These are phyloP conservation scores for Suhomyces wounanorum DNA, from an alignment of 1,139 yeast species.

Conservation along the genomic window DNA sequence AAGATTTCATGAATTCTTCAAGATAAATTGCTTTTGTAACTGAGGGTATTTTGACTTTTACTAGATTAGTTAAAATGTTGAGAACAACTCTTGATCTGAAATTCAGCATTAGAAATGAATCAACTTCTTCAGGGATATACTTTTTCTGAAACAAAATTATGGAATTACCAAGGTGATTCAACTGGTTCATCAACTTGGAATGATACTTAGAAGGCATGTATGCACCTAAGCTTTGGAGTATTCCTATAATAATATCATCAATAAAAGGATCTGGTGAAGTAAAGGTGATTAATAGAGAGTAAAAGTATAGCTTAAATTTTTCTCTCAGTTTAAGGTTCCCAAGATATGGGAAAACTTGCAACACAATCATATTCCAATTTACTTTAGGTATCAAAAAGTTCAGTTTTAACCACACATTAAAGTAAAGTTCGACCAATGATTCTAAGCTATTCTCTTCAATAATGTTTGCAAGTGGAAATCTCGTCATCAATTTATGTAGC, in stretches of 20 bases:
- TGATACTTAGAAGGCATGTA: slow-evolving; percentile 31
- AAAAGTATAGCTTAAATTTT: slow-evolving; percentile 33
- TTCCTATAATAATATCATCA: slow-evolving; percentile 25
- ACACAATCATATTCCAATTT: slow-evolving; percentile 41
- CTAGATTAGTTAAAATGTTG: slow-evolving; percentile 24
- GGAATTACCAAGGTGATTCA: slow-evolving; percentile 22
- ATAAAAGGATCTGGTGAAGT: slow-evolving; percentile 25
- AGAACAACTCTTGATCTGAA: slow-evolving; percentile 25
- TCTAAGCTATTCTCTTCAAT: slow-evolving; percentile 26
- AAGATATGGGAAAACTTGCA: slow-evolving; percentile 43
- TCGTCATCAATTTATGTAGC: slow-evolving; percentile 31
- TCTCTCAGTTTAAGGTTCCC: slow-evolving; percentile 44
- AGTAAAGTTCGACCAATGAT: slow-evolving; percentile 28
- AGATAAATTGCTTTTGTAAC: slow-evolving; percentile 22
- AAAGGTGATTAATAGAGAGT: slow-evolving; percentile 28
- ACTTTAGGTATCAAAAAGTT: slow-evolving; percentile 21
- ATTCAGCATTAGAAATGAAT: slow-evolving; percentile 23
- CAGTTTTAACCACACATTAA: slow-evolving; percentile 34
- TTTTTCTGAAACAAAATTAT: slow-evolving; percentile 22
- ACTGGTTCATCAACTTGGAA: slow-evolving; percentile 24
- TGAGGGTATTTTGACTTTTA: slow-evolving; percentile 14
- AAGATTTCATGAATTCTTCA: slow-evolving; percentile 25
- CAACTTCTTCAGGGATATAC: slow-evolving; percentile 22
- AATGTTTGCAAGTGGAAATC: slow-evolving; percentile 34
- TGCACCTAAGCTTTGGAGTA: slow-evolving; percentile 29